Evolutionary conservation across 768 basidiomycete genomes (phyloP).

Genomic region (Mycena latifolia): DNA sequence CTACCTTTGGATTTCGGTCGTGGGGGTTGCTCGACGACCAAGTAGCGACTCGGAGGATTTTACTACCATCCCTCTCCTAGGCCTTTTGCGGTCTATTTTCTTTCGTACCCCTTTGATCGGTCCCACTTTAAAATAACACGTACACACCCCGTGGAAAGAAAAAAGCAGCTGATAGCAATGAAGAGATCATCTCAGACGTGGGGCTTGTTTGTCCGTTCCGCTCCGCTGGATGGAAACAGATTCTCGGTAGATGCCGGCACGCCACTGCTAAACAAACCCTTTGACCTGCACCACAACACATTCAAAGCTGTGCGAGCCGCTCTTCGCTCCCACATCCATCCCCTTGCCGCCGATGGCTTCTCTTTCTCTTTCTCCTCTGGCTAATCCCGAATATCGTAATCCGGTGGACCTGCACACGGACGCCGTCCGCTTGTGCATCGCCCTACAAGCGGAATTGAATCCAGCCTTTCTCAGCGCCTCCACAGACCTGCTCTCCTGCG

Average conservation of each 20-base stretch:
- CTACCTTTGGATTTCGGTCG: no score
- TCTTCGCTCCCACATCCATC: slow-evolving; percentile 30
- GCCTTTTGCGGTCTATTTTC: no score
- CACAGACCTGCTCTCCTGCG: slow-evolving; percentile 23
- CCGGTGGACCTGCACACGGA: slow-evolving; percentile 15
- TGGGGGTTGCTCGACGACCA: no score
- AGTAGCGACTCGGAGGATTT: no score
- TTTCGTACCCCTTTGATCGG: no score
- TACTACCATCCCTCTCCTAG: no score
- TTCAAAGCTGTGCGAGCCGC: slow-evolving; percentile 22
- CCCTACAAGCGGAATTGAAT: slow-evolving; percentile 26
- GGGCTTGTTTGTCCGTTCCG: not conserved
- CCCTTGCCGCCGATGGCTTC: slow-evolving; percentile 12
- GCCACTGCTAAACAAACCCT: slow-evolving; percentile 13
- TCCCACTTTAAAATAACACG: no score
- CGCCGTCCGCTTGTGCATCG: slow-evolving; percentile 33
- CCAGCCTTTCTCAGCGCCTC: slow-evolving; percentile 20
- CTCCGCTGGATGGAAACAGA: slow-evolving; percentile 10
- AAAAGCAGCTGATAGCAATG: no score
- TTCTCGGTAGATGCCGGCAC: slow-evolving; percentile 23
- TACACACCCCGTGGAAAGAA: no score
- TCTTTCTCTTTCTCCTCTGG: slow-evolving; percentile 1
- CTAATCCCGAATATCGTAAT: not conserved
- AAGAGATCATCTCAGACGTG: no score
- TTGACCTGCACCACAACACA: slow-evolving; percentile 24